Conservation (phyloP, 2,329 filamentous ascomycete genomes). For the Gaeumannomyces sp. region DNA sequence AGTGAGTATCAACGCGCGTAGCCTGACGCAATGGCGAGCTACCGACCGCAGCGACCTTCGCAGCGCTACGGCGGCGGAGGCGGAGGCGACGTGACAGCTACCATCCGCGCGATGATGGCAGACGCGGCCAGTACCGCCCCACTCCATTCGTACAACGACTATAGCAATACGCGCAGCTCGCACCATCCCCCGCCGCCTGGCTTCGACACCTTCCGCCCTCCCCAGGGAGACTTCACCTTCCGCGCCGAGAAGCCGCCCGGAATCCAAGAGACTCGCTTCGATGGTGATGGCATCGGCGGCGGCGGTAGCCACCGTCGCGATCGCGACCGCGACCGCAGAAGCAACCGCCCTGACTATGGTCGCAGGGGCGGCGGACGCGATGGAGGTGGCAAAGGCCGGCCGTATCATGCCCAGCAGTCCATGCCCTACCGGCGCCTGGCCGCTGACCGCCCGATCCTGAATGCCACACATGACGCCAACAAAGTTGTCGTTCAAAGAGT, state of each 20-base stretch:
- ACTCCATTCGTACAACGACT: slow-evolving; percentile 1
- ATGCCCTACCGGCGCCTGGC: slow-evolving; percentile 7
- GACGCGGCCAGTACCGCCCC: slow-evolving; percentile 9
- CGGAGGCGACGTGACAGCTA: neutral
- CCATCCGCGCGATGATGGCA: too few species aligned
- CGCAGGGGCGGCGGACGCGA: neutral
- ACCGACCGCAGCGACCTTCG: neutral
- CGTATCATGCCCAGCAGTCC: slow-evolving; percentile 4
- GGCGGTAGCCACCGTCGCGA: neutral
- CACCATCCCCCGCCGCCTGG: slow-evolving; percentile 9
- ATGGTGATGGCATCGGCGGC: neutral
- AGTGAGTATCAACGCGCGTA: neutral
- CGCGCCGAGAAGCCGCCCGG: slow-evolving; percentile 46
- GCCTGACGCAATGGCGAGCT: neutral
- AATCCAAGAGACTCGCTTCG: slow-evolving; percentile 29
- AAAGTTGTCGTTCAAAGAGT: slow-evolving; percentile 37
- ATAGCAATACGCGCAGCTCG: slow-evolving; percentile 3
- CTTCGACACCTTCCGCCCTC: slow-evolving; percentile 20
- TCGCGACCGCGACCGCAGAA: slow-evolving; percentile 11
- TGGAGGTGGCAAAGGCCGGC: neutral
- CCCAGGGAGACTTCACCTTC: slow-evolving; percentile 50
- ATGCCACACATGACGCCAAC: slow-evolving; percentile 31
- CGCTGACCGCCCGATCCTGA: slow-evolving; percentile 41
- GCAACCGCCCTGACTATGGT: neutral
- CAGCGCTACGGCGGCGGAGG: neutral